Evolutionary conservation across 192 early-diverging fungal genomes (phyloP).

Genomic region (Funneliformis geosporum): DNA sequence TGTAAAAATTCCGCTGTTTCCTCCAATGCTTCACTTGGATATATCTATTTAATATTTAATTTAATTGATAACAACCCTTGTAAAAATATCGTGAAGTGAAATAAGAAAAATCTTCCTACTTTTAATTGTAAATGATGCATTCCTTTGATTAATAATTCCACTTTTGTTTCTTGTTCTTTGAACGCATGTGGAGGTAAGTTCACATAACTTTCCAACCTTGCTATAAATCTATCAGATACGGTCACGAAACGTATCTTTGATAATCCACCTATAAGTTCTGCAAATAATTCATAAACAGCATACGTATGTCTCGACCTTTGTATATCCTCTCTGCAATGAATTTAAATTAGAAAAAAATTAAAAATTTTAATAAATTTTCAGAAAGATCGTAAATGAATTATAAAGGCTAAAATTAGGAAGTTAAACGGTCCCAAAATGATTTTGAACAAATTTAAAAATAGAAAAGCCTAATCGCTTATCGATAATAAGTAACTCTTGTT

Average conservation of each 20-base stretch:
- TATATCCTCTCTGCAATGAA: constrained; percentile 56
- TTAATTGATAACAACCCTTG: background rate
- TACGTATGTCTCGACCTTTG: constrained; percentile 74
- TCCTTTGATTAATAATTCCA: constrained; percentile 82
- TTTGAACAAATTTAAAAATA: too few species aligned
- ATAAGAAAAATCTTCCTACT: constrained; percentile 42
- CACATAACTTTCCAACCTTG: constrained; percentile 78
- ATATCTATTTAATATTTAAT: constrained; percentile 56
- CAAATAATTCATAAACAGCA: constrained; percentile 89
- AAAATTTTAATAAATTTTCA: background rate
- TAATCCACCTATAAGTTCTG: constrained; percentile 89
- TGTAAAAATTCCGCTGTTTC: constrained; percentile 94
- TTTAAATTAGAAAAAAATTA: background rate
- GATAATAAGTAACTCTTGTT: too few species aligned
- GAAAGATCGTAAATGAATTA: background rate
- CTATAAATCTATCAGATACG: constrained; percentile 92
- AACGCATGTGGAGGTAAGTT: constrained; percentile 52
- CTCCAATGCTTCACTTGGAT: constrained; percentile 90
- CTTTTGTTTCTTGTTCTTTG: constrained; percentile 72
- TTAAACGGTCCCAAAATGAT: too few species aligned
- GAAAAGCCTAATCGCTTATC: too few species aligned
- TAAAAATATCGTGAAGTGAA: constrained; percentile 5
- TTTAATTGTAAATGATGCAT: constrained; percentile 92
- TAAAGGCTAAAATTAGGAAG: too few species aligned
- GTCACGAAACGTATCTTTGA: constrained; percentile 89